A percentile compares a stretch with the other conserved stretches of the same genome.
Evolutionary conservation across 163 green algal species (phyloP).

Genomic region (Picocystis sp.): DNA sequence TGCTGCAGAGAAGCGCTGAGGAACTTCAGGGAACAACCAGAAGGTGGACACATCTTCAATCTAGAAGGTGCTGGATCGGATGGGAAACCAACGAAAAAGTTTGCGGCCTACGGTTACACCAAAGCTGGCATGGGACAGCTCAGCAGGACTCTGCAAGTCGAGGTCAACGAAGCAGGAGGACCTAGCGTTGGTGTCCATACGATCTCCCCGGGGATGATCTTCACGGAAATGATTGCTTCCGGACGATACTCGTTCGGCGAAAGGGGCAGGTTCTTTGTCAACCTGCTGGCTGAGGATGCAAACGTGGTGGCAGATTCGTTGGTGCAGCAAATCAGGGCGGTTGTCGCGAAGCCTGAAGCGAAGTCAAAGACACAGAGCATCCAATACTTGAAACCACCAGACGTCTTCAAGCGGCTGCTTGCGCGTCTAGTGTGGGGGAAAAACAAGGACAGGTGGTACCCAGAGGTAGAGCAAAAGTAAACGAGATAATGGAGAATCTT

Average conservation of each 20-base stretch:
- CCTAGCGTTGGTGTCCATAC: constrained; percentile 15
- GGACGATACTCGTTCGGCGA: constrained; percentile 11
- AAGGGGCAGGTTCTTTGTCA: constrained; percentile 17
- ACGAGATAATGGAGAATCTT: too few relatives aligned
- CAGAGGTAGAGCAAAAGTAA: too few relatives aligned
- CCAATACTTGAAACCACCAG: too few relatives aligned
- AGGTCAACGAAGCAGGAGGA: background rate
- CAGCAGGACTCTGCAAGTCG: constrained; percentile 50
- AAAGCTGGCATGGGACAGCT: constrained; percentile 54
- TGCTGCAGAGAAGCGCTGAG: constrained; percentile 72
- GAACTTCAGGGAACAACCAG: constrained; percentile 54
- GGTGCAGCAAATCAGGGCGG: too few relatives aligned
- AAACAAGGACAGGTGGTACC: too few relatives aligned
- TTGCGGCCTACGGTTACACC: constrained; percentile 74
- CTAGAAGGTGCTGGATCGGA: constrained; percentile 57
- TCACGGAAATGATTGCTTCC: constrained; percentile 17
- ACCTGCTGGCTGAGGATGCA: constrained; percentile 13
- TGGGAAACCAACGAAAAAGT: constrained; percentile 29
- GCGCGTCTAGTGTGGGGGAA: too few relatives aligned
- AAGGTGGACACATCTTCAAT: constrained; percentile 79
- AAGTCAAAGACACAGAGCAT: too few relatives aligned
- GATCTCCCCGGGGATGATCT: constrained; percentile 18
- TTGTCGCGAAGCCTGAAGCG: too few relatives aligned
- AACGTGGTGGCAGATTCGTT: constrained; percentile 3
- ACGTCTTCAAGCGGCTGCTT: too few relatives aligned